phyloP scores from a whole-genome alignment of 257 asterid genomes.

The Ballota nigra region DNA sequence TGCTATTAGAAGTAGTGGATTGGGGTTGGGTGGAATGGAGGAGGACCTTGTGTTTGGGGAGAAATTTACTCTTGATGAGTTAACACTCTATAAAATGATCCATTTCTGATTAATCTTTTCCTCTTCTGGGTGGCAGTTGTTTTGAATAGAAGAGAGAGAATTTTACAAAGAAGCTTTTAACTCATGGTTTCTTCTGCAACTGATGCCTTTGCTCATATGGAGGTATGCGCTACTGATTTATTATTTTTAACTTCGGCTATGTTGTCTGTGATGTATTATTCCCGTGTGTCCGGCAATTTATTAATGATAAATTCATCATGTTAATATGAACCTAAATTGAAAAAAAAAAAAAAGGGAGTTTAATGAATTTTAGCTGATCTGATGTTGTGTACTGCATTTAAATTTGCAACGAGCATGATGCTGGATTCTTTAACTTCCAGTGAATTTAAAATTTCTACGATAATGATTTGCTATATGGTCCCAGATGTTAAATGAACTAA shows the following conservation, averaged over 20 bases:
- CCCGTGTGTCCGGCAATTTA: neutral
- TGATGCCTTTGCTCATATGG: neutral
- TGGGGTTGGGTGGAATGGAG: neutral
- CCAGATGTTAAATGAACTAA: neutral
- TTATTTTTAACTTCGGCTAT: neutral
- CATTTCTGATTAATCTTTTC: neutral
- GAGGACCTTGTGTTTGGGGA: neutral
- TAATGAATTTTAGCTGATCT: neutral
- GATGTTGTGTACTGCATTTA: neutral
- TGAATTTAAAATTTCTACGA: conserved; percentile 1
- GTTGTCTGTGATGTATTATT: neutral
- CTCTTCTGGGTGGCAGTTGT: neutral
- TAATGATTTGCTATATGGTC: no score
- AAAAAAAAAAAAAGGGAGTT: neutral
- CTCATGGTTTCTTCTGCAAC: neutral
- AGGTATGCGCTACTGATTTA: neutral
- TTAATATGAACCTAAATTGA: neutral
- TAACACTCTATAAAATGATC: neutral
- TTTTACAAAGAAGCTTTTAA: neutral
- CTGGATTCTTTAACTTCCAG: neutral
- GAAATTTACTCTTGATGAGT: neutral
- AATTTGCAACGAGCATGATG: neutral
- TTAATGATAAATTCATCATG: neutral
- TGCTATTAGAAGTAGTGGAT: neutral
- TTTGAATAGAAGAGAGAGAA: neutral